These are phyloP conservation scores for Pythium volutum DNA, from an alignment of 352 stramenopile genomes.

Conservation along the genomic window DNA sequence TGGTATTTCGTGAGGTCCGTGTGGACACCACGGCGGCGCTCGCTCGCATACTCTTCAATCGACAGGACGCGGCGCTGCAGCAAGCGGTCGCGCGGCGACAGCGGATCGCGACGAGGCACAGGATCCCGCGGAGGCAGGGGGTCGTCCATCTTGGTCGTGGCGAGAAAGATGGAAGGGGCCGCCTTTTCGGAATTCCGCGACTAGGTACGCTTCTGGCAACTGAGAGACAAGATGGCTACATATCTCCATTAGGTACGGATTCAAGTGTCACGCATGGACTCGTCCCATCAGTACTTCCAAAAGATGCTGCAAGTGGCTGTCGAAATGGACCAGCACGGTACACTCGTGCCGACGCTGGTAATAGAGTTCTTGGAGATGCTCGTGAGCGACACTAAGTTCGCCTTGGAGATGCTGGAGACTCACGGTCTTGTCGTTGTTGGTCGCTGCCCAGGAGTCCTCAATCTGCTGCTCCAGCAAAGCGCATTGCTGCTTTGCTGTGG, in stretches of 20 bases:
- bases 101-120: too few relatives aligned
- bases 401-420: too few relatives aligned
- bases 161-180: too few relatives aligned
- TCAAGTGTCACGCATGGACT: neutral
- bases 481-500: too few relatives aligned
- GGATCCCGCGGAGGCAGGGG: too few relatives aligned
- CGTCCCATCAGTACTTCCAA: neutral
- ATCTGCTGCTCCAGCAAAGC: too few relatives aligned
- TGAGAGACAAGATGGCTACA: conserved; percentile 3
- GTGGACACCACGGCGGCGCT: conserved; percentile 4
- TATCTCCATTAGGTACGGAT: too few relatives aligned
- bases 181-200: too few relatives aligned
- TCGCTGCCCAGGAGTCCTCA: too few relatives aligned
- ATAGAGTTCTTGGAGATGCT: neutral
- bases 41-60: conserved; percentile 1
- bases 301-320: neutral
- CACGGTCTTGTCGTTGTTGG: too few relatives aligned
- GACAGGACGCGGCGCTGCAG: conserved; percentile 2
- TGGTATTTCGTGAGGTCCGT: neutral
- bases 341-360: conserved; percentile 4
- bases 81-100: neutral
- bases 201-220: too few relatives aligned
- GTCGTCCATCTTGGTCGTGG: too few relatives aligned
- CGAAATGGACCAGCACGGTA: conserved; percentile 11
- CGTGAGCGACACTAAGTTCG: neutral